These are phyloP conservation scores for Dicorynia guianensis DNA, from an alignment of 306 rosid genomes.

Conservation along the genomic window DNA sequence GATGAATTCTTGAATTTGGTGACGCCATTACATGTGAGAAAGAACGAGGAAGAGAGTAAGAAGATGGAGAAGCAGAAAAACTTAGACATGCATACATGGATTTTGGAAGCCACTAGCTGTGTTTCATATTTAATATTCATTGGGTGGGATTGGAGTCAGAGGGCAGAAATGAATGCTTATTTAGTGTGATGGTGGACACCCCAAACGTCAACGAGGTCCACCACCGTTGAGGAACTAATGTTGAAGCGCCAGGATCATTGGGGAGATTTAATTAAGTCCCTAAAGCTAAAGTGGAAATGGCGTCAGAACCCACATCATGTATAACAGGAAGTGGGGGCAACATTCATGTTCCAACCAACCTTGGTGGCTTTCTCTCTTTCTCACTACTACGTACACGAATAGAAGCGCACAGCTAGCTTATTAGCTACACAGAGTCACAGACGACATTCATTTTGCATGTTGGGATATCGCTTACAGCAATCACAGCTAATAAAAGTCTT, in stretches of 20 bases:
- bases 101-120: not conserved
- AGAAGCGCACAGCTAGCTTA: too few relatives aligned
- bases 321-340: slow-evolving; percentile 33
- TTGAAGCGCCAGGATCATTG: slow-evolving; percentile 34
- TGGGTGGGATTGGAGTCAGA: slow-evolving; percentile 74
- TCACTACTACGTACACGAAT: not conserved
- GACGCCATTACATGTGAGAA: too few relatives aligned
- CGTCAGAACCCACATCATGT: slow-evolving; percentile 56
- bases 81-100: not conserved
- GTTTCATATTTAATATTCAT: not conserved
- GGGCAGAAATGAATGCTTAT: slow-evolving; percentile 46
- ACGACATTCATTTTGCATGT: not conserved
- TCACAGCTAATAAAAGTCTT: too few relatives aligned
- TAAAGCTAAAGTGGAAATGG: slow-evolving; percentile 48
- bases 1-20: too few relatives aligned
- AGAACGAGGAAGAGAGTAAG: not conserved
- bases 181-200: slow-evolving; percentile 29
- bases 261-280: not conserved
- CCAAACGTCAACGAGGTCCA: not conserved
- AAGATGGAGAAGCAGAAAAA: not conserved
- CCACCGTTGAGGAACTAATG: slow-evolving; percentile 26
- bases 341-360: slow-evolving; percentile 1
- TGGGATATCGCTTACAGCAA: too few relatives aligned
- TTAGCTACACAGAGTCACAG: not conserved
- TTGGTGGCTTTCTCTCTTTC: not conserved